Evolutionary conservation across 2,329 filamentous ascomycete genomes (phyloP), one percentile per base, ranked within the genome.

Genomic region (Xylaria sp.): DNA sequence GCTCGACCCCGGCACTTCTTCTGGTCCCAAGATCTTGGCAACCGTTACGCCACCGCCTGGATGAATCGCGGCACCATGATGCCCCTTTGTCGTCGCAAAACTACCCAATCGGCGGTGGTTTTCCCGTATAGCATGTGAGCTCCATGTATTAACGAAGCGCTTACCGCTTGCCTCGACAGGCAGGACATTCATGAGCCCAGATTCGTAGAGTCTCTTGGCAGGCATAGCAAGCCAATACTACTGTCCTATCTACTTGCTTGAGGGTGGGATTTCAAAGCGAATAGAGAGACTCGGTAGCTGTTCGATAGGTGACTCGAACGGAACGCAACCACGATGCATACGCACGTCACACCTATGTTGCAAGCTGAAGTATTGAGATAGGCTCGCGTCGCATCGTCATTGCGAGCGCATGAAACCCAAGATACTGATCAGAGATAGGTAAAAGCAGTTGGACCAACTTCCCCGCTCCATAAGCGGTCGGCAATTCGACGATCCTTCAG

Each of bases 151-250:
- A 50, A 52, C 54, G 56, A 50, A 46, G 47, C 46, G 24, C 39
- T 44, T 59, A 56, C 53, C 58, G 59, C 58, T 59, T 61, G 58
- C 58, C 58, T 52, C 54, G 50, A 59, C 52, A 61, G 58, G 58
- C 52, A 61, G 56, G 50, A 41, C 44, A 47, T 40, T 39, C 29
- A 40, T 42, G 7, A 24, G 44, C 53, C 58, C 56, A 54, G 50
- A 50, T 39, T 48, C 44, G 45, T 61, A 53, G 55, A 56, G 52
- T 45, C 56, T 61, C 58, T 61, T 61, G 58, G 58, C 58, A 45
- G 42, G 34, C 52, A 49, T 46, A n/a, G 41, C 41, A 19, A 7
- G 16, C 11, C 48, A 20, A 38, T 46, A 45, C 38, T 48, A 52
- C 58, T n/a, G 55, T 58, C 58, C 39, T 19, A 40, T 48, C 21